A percentile compares a stretch with the other conserved stretches of the same genome.
Conservation (phyloP, 306 rosid genomes). For the Cercis canadensis region DNA sequence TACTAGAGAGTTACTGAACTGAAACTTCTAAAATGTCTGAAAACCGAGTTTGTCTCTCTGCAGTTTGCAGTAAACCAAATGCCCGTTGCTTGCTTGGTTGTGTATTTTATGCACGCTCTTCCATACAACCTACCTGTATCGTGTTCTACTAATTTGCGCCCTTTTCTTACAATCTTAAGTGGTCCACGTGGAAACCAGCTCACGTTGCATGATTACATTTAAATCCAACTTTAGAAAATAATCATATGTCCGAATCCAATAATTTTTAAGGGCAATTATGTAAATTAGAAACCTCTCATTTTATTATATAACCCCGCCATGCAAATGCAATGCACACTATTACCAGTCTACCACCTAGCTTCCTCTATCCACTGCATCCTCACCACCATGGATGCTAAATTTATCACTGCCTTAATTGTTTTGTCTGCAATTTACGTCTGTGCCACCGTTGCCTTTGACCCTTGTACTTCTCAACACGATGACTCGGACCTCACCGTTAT, state of each 20-base stretch:
- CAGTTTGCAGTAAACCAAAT: not conserved
- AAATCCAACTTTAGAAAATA: too few relatives aligned
- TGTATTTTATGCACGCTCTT: not conserved
- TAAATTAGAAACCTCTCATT: slow-evolving; percentile 26
- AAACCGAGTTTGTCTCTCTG: too few relatives aligned
- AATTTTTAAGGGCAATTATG: slow-evolving; percentile 31
- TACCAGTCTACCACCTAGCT: not conserved
- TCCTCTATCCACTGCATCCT: slow-evolving; percentile 1
- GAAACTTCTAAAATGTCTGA: too few relatives aligned
- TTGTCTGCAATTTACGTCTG: slow-evolving; percentile 38
- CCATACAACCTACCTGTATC: not conserved
- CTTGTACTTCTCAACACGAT: slow-evolving; percentile 55
- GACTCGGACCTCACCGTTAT: slow-evolving; percentile 64
- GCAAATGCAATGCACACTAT: slow-evolving; percentile 43
- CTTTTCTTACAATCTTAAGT: not conserved
- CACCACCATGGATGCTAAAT: slow-evolving; percentile 56
- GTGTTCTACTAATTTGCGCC: not conserved
- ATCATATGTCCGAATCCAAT: not conserved
- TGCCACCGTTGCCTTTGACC: slow-evolving; percentile 49
- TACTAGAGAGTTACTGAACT: too few relatives aligned
- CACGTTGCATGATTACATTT: not conserved
- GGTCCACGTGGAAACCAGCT: slow-evolving; percentile 21
- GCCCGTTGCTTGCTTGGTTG: not conserved
- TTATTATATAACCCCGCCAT: slow-evolving; percentile 21
- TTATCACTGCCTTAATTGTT: slow-evolving; percentile 25